phyloP scores from a whole-genome alignment of 2,329 filamentous ascomycete species.

The Aspergillus piperis region DNA sequence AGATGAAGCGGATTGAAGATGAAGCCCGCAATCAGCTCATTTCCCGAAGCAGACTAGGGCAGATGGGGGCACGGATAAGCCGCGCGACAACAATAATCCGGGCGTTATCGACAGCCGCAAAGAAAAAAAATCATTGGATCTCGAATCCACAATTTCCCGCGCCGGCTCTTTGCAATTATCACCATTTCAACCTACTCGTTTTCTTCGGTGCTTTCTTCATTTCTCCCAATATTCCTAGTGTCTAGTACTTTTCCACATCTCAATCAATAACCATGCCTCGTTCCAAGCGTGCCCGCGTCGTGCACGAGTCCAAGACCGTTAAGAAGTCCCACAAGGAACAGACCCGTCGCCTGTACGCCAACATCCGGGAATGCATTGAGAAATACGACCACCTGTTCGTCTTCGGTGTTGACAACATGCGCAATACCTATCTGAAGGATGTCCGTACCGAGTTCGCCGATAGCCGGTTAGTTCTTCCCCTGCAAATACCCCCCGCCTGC shows the following conservation, averaged over 20 bases:
- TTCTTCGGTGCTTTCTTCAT: too few species aligned
- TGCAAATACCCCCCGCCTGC: background rate
- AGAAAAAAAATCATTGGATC: slow-evolving; percentile 32
- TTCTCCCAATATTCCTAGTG: too few species aligned
- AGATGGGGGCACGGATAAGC: slow-evolving; percentile 36
- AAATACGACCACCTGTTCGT: slow-evolving; percentile 90
- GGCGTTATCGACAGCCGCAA: slow-evolving; percentile 38
- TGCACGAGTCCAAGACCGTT: slow-evolving; percentile 85
- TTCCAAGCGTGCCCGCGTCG: slow-evolving; percentile 87
- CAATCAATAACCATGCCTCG: slow-evolving; percentile 72
- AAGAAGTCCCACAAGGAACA: slow-evolving; percentile 92
- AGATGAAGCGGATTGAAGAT: slow-evolving; percentile 8
- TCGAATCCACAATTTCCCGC: slow-evolving; percentile 25
- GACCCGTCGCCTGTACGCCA: slow-evolving; percentile 82
- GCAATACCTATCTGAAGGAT: slow-evolving; percentile 92
- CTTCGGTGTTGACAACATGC: slow-evolving; percentile 94
- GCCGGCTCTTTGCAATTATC: slow-evolving; percentile 16
- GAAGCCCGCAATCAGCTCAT: slow-evolving; percentile 29
- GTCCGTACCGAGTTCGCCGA: slow-evolving; percentile 82
- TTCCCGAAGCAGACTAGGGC: slow-evolving; percentile 34
- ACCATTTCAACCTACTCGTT: background rate
- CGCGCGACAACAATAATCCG: slow-evolving; percentile 40
- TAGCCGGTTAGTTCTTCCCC: slow-evolving; percentile 63
- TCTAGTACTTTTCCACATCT: background rate
- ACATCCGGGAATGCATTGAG: slow-evolving; percentile 81